A percentile compares a stretch with the other conserved stretches of the same genome.
Conservation (phyloP, 2,329 filamentous ascomycete species). For the Talaromyces sp. region DNA sequence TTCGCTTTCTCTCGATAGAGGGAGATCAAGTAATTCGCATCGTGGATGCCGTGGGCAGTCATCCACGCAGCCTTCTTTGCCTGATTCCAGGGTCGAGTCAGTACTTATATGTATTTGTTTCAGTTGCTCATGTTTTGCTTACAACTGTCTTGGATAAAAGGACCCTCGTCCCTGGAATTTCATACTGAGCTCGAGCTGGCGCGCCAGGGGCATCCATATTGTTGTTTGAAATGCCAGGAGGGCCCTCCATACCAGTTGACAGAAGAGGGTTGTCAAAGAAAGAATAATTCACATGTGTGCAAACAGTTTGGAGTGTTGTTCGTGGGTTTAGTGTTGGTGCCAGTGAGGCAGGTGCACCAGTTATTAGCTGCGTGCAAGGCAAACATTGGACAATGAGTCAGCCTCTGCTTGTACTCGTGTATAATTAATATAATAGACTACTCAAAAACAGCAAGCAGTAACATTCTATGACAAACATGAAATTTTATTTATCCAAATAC, state of each 20-base stretch:
- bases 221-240: too few relatives aligned
- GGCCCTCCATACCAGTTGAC: too few relatives aligned
- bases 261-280: background rate
- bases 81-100: background rate
- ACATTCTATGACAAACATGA: too few relatives aligned
- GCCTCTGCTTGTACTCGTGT: background rate
- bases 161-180: background rate
- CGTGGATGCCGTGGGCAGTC: background rate
- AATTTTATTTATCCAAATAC: too few relatives aligned
- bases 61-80: background rate
- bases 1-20: background rate
- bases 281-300: background rate
- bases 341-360: background rate
- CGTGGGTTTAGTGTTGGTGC: background rate
- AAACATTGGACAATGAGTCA: background rate
- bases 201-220: background rate
- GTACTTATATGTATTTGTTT: background rate
- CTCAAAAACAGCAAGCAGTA: too few relatives aligned
- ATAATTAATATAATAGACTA: background rate
- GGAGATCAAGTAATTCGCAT: background rate
- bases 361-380: background rate
- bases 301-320: background rate
- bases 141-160: background rate
- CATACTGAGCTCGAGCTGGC: background rate
- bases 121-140: background rate